Evolutionary conservation across 768 basidiomycete species (phyloP).

Genomic region (Macrocybe gigantea): DNA sequence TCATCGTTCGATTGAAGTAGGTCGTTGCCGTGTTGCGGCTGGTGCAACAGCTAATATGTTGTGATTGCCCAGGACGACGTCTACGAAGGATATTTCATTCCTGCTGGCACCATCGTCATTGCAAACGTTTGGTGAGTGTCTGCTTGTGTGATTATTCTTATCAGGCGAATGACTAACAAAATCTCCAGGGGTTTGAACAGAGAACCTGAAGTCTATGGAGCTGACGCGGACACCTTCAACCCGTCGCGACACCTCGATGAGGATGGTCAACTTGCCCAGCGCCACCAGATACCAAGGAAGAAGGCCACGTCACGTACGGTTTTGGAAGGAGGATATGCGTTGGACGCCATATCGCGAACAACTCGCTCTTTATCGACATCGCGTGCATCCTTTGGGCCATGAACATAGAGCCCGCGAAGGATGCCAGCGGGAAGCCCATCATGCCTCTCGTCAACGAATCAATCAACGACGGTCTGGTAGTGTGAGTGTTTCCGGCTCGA

Average conservation of each 20-base stretch:
- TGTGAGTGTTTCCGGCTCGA: background rate
- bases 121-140: background rate
- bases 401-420: constrained; percentile 7
- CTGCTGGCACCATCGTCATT: background rate
- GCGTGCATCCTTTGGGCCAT: constrained; percentile 19
- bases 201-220: background rate
- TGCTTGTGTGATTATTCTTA: no score
- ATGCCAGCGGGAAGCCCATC: background rate
- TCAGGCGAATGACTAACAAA: no score
- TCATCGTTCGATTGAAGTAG: background rate
- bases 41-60: no score
- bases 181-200: background rate
- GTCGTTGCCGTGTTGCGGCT: no score
- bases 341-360: constrained; percentile 26
- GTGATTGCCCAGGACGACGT: background rate
- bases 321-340: constrained; percentile 26
- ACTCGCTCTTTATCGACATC: constrained; percentile 25
- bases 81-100: constrained; percentile 1
- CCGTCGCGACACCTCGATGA: background rate
- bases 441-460: background rate
- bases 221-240: background rate
- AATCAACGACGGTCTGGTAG: constrained; percentile 1
- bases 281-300: constrained; percentile 9
- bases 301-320: constrained; percentile 19
- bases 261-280: constrained; percentile 4